phyloP scores from a whole-genome alignment of 2,329 filamentous ascomycete species.

The Diaporthe sp. region DNA sequence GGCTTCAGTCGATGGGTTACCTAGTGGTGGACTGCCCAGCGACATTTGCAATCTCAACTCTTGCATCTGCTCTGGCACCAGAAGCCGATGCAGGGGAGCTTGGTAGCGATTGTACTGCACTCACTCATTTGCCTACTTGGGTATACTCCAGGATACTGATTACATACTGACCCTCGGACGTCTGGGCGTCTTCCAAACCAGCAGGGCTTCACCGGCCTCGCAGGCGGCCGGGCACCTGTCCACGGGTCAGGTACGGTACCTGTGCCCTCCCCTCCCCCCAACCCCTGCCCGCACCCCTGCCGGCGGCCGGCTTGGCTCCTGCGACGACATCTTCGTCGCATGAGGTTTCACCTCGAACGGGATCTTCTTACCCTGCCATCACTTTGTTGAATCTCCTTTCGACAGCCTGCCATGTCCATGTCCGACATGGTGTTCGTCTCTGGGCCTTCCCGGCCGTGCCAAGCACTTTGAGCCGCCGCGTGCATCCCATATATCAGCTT shows the following conservation, averaged over 20 bases:
- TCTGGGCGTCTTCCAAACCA: constrained; percentile 17
- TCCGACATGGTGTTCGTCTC: constrained; percentile 27
- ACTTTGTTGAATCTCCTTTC: constrained; percentile 28
- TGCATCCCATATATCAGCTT: constrained; percentile 39
- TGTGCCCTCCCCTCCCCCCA: constrained; percentile 41
- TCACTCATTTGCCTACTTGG: neutral
- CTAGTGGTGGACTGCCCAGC: neutral
- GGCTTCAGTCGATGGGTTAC: neutral
- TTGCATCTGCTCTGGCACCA: neutral
- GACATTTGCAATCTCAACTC: too few species aligned
- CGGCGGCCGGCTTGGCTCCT: constrained; percentile 40
- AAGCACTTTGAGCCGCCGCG: constrained; percentile 26
- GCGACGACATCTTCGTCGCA: constrained; percentile 46
- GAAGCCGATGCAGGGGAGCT: neutral
- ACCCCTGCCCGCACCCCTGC: constrained; percentile 29
- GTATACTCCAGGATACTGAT: neutral
- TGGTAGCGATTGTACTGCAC: neutral
- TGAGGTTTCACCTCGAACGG: constrained; percentile 49
- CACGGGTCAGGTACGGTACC: constrained; percentile 9
- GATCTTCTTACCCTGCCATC: constrained; percentile 46
- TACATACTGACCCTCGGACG: constrained; percentile 22
- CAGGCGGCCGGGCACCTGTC: constrained; percentile 2
- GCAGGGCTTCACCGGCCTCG: constrained; percentile 8
- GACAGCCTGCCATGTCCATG: constrained; percentile 34
- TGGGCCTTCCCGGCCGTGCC: constrained; percentile 34